A percentile compares a stretch with the other conserved stretches of the same genome.
Evolutionary conservation across 345 rosid species (phyloP).

Genomic region (Linum usitatissimum): DNA sequence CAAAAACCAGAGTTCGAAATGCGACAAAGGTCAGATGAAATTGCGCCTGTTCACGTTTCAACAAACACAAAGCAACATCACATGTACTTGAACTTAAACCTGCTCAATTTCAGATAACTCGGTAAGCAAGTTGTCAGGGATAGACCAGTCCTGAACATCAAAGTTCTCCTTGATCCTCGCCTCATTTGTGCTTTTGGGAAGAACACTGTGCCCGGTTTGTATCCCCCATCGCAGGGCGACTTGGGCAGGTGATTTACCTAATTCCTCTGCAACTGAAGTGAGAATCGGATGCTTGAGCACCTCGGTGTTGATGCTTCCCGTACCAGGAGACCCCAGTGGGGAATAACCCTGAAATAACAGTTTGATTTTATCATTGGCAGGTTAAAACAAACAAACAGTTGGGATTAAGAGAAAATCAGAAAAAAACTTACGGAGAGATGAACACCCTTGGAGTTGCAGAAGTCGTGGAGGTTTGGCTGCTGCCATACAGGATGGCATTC

Average conservation of each 20-base stretch:
- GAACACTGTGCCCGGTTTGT: constrained; percentile 50
- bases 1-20: not conserved
- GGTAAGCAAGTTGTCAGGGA: constrained; percentile 29
- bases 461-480: constrained; percentile 40
- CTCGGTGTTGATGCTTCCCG: constrained; percentile 16
- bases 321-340: constrained; percentile 46
- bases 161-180: constrained; percentile 34
- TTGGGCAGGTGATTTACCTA: constrained; percentile 45
- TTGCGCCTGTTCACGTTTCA: too few species aligned
- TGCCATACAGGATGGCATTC: constrained; percentile 58
- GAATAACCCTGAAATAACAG: constrained; percentile 39
- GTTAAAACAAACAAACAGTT: not conserved
- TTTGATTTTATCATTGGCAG: too few species aligned
- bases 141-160: constrained; percentile 36
- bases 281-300: constrained; percentile 39
- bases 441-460: constrained; percentile 50
- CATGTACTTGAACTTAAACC: constrained; percentile 23
- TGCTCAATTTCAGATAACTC: constrained; percentile 42
- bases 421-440: constrained; percentile 40
- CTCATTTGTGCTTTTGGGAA: constrained; percentile 52
- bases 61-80: too few species aligned
- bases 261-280: constrained; percentile 33
- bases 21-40: too few species aligned
- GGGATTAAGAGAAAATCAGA: too few species aligned
- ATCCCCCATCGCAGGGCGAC: constrained; percentile 60